Conservation (phyloP, 176 grass and related monocot genomes). For the Carex scoparia region DNA sequence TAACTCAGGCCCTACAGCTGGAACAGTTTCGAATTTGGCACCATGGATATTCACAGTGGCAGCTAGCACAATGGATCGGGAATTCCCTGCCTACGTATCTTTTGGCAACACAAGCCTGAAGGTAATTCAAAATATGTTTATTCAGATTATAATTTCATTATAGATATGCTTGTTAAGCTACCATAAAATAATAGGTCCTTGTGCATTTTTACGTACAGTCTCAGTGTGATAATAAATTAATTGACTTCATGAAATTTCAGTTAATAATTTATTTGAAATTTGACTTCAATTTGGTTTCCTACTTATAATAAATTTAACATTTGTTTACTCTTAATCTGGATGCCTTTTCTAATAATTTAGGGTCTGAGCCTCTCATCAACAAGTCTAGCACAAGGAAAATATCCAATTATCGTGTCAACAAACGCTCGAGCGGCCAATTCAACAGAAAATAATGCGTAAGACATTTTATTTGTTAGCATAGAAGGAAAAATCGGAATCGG, state of each 20-base stretch:
- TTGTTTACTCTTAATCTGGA: not conserved
- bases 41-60: conserved; percentile 79
- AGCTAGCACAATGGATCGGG: conserved; percentile 50
- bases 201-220: no score
- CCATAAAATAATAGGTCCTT: no score
- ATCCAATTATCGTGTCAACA: conserved; percentile 39
- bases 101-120: conserved; percentile 34
- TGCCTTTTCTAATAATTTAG: not conserved
- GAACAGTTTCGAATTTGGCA: conserved; percentile 40
- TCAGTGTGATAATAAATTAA: not conserved
- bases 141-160: not conserved
- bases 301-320: not conserved
- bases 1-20: conserved; percentile 43
- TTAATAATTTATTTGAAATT: not conserved
- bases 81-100: conserved; percentile 37
- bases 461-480: not conserved
- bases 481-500: no score
- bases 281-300: not conserved
- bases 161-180: not conserved
- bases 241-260: not conserved
- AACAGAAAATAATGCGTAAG: conserved; percentile 31
- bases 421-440: conserved; percentile 20
- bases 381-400: conserved; percentile 29
- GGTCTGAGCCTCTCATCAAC: conserved; percentile 56
- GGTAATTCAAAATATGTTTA: conserved; percentile 3